These are phyloP conservation scores for Maudiozyma bulderi DNA, from an alignment of 805 yeast genomes.

Conservation along the genomic window DNA sequence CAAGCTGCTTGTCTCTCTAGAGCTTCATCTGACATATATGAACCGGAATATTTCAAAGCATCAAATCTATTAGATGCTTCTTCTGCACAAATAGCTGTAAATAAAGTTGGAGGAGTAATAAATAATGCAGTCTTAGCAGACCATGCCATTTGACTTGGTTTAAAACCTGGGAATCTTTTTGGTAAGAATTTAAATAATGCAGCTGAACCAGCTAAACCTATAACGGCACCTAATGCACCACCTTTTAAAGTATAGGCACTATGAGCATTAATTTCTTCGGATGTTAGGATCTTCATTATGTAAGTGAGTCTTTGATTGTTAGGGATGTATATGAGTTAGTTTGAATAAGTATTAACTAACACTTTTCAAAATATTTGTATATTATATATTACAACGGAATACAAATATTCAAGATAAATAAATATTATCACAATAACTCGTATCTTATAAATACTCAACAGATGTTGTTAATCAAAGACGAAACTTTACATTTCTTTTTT, in stretches of 20 bases:
- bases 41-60: conserved; percentile 45
- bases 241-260: conserved; percentile 48
- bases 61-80: conserved; percentile 62
- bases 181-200: conserved; percentile 46
- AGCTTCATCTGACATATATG: conserved; percentile 29
- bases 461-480: too few relatives aligned
- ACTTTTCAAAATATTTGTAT: too few relatives aligned
- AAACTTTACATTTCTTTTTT: too few relatives aligned
- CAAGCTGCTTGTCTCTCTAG: conserved; percentile 43
- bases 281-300: conserved; percentile 56
- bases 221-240: conserved; percentile 48
- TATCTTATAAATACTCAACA: too few relatives aligned
- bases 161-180: conserved; percentile 36
- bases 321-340: too few relatives aligned
- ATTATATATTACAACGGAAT: too few relatives aligned
- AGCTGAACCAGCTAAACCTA: conserved; percentile 49
- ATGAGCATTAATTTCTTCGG: conserved; percentile 62
- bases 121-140: conserved; percentile 54
- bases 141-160: conserved; percentile 37
- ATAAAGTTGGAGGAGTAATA: conserved; percentile 56
- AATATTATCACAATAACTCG: neutral
- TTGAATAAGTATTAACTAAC: too few relatives aligned
- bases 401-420: neutral
- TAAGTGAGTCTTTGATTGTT: neutral
- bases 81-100: conserved; percentile 60